phyloP scores from a whole-genome alignment of 2,329 filamentous ascomycete species.

The Botrytis hyacinthi region DNA sequence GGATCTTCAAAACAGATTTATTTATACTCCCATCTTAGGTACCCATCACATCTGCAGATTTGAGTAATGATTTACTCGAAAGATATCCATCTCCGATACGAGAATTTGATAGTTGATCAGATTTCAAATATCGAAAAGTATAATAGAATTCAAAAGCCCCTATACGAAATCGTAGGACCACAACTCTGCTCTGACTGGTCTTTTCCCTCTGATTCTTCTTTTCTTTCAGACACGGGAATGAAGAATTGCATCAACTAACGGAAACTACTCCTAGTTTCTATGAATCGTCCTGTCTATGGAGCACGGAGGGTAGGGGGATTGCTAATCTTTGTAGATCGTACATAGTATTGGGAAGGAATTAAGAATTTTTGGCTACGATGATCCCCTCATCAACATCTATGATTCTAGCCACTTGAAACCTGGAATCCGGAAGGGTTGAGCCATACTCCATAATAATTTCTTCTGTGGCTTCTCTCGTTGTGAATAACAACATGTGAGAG shows the following conservation, averaged over 20 bases:
- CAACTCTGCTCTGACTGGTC: neutral
- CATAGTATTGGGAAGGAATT: neutral
- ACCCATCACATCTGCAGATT: neutral
- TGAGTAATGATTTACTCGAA: neutral
- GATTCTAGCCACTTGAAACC: neutral
- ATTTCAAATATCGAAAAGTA: neutral
- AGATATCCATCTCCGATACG: neutral
- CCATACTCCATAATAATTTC: neutral
- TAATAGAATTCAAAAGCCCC: neutral
- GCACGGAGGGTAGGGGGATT: neutral
- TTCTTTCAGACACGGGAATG: neutral
- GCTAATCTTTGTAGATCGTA: neutral
- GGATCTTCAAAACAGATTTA: neutral
- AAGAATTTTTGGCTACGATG: neutral
- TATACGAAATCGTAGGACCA: neutral
- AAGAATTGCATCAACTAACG: neutral
- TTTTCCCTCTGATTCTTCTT: neutral
- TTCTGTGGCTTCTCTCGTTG: neutral
- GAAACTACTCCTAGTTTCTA: neutral
- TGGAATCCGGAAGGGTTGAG: neutral
- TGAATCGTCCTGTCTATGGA: neutral
- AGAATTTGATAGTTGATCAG: neutral
- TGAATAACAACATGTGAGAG: neutral
- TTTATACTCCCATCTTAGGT: neutral
- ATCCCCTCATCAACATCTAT: neutral